phyloP scores from a whole-genome alignment of 768 basidiomycete genomes.

The Rhizopogon vinicolor region DNA sequence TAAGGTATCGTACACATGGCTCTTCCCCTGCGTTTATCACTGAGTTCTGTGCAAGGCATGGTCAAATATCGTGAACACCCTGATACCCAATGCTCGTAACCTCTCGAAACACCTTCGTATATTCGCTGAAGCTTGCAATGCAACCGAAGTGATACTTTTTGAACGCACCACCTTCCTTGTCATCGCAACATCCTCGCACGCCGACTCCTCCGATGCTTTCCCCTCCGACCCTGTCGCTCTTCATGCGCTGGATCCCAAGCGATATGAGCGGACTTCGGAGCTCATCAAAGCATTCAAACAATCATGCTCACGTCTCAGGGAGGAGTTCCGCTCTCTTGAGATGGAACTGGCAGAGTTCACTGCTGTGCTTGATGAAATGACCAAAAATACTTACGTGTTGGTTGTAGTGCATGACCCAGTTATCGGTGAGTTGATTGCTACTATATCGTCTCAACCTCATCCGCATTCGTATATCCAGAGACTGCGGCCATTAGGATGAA shows the following conservation, averaged over 20 bases:
- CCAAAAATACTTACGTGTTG: constrained; percentile 89
- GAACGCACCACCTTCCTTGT: constrained; percentile 98
- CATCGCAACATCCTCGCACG: constrained; percentile 75
- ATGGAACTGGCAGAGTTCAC: constrained; percentile 85
- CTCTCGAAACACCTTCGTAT: constrained; percentile 84
- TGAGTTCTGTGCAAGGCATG: constrained; percentile 65
- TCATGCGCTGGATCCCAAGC: constrained; percentile 57
- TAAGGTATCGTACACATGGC: constrained; percentile 49
- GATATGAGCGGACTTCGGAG: constrained; percentile 86
- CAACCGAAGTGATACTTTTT: constrained; percentile 93
- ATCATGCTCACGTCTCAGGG: constrained; percentile 78
- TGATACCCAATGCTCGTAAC: constrained; percentile 92
- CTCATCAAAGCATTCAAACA: constrained; percentile 95
- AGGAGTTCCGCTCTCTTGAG: constrained; percentile 83
- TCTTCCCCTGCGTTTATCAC: constrained; percentile 6
- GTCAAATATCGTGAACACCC: constrained; percentile 95
- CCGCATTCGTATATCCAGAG: constrained; percentile 43
- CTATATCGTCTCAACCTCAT: constrained; percentile 1
- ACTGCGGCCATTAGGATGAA: constrained; percentile 86
- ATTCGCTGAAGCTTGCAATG: constrained; percentile 82
- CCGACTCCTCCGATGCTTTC: constrained; percentile 19
- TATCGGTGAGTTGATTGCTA: constrained; percentile 53
- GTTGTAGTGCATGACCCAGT: constrained; percentile 86
- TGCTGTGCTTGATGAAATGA: constrained; percentile 89
- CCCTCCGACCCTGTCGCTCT: constrained; percentile 29